Percentiles rank a stretch among this genome's conserved stretches.
phyloP scores from a whole-genome alignment of 306 rosid species.

The Ormosia emarginata region DNA sequence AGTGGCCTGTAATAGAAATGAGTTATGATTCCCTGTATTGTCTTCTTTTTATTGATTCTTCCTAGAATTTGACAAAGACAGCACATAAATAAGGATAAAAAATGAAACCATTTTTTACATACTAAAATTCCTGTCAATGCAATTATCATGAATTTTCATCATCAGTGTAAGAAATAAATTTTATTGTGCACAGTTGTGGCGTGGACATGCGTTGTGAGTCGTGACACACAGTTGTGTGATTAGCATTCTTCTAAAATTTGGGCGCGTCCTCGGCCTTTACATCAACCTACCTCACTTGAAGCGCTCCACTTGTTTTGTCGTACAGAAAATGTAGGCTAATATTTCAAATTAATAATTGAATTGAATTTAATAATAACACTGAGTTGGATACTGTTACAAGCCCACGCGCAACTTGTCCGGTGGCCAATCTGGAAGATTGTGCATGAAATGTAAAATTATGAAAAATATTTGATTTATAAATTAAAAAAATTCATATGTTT shows the following conservation, averaged over 20 bases:
- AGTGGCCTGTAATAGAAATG: background rate
- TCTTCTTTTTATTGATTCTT: background rate
- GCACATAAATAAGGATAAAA: background rate
- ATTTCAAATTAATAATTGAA: background rate
- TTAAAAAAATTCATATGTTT: no score
- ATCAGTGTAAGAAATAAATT: background rate
- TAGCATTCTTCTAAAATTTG: background rate
- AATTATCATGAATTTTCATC: background rate
- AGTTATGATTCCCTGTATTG: slow-evolving; percentile 2
- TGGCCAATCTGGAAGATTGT: background rate
- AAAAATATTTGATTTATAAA: no score
- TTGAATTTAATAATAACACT: background rate
- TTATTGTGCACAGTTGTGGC: background rate
- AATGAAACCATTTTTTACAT: background rate
- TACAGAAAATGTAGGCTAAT: background rate
- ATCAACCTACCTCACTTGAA: background rate
- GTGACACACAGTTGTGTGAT: background rate
- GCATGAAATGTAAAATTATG: no score
- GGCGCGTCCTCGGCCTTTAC: background rate
- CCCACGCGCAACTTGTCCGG: background rate
- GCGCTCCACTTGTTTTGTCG: background rate
- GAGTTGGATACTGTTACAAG: background rate
- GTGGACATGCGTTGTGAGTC: background rate
- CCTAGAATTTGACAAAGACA: slow-evolving; percentile 11
- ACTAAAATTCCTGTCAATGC: background rate